Percentiles rank a stretch among this genome's conserved stretches.
These are phyloP conservation scores for Glarea lozoyensis DNA, from an alignment of 495 filamentous ascomycete species.

Conservation along the genomic window DNA sequence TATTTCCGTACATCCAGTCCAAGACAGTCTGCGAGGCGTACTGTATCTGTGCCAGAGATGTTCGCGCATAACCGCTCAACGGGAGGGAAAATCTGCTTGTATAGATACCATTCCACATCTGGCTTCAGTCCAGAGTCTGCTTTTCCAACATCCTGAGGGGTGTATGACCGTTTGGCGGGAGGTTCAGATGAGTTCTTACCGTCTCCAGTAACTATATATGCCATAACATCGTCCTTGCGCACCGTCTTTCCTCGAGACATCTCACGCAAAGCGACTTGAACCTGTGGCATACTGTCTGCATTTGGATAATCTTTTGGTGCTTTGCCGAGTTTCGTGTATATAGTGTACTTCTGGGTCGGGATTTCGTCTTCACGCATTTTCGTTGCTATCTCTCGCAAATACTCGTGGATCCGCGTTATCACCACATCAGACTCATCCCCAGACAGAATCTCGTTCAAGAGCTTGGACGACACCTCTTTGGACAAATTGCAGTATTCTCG, in stretches of 20 bases:
- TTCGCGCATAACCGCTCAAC: slow-evolving; percentile 97
- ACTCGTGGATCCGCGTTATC: slow-evolving; percentile 83
- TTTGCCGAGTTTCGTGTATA: slow-evolving; percentile 96
- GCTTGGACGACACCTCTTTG: slow-evolving; percentile 78
- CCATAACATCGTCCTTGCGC: slow-evolving; percentile 89
- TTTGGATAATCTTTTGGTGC: slow-evolving; percentile 88
- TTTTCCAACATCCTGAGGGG: slow-evolving; percentile 77
- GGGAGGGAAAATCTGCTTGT: slow-evolving; percentile 97
- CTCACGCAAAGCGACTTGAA: slow-evolving; percentile 86
- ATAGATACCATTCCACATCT: slow-evolving; percentile 92
- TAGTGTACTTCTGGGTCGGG: slow-evolving; percentile 80
- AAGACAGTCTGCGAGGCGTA: slow-evolving; percentile 83
- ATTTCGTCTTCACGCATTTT: slow-evolving; percentile 75
- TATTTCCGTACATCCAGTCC: slow-evolving; percentile 88
- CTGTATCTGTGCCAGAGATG: slow-evolving; percentile 81
- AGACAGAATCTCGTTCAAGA: slow-evolving; percentile 86
- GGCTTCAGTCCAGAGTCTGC: slow-evolving; percentile 63
- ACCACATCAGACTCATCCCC: slow-evolving; percentile 87
- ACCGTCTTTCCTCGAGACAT: slow-evolving; percentile 79
- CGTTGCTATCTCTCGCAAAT: slow-evolving; percentile 69
- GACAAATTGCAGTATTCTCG: slow-evolving; percentile 92
- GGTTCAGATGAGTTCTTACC: slow-evolving; percentile 61
- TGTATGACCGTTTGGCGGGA: slow-evolving; percentile 79
- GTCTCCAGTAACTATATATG: slow-evolving; percentile 84
- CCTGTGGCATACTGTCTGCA: slow-evolving; percentile 89